phyloP scores from a whole-genome alignment of 139 green algal species.

The Zygnema cylindricum region DNA sequence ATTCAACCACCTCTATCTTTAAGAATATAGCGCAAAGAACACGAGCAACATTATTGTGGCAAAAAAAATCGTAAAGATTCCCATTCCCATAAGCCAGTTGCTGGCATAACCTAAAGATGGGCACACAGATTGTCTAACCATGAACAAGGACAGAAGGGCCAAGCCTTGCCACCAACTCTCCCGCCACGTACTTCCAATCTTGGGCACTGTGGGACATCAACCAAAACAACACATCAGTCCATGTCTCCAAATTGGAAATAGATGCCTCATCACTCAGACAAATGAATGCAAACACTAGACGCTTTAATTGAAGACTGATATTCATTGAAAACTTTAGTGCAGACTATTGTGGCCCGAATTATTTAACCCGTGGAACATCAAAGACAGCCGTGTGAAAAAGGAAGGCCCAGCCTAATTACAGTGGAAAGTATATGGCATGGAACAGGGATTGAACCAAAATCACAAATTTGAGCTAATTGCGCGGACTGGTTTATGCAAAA shows the following conservation, averaged over 20 bases:
- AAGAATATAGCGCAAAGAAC: not conserved
- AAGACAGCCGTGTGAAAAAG: too few relatives aligned
- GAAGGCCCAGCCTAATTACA: too few relatives aligned
- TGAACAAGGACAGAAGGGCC: not conserved
- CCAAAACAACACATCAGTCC: not conserved
- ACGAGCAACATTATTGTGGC: not conserved
- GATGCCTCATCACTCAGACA: too few relatives aligned
- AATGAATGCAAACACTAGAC: too few relatives aligned
- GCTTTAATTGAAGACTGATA: not conserved
- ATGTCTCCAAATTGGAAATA: too few relatives aligned
- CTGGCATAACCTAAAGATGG: not conserved
- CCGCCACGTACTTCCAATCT: slow-evolving; percentile 3
- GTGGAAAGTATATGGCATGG: too few relatives aligned
- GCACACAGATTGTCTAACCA: not conserved
- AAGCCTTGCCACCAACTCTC: not conserved
- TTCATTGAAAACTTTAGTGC: not conserved
- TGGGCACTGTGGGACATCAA: not conserved
- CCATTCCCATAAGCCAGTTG: slow-evolving; percentile 1
- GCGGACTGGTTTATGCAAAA: too few relatives aligned
- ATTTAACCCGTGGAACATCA: not conserved
- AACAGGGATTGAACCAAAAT: too few relatives aligned
- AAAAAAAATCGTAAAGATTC: too few relatives aligned
- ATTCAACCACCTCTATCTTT: too few relatives aligned
- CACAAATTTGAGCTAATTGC: too few relatives aligned
- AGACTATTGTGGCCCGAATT: not conserved